Percentiles rank a stretch among this genome's conserved stretches.
These are phyloP conservation scores for Ganoderma multipileum DNA, from an alignment of 1,284 basidiomycete species.

Conservation along the genomic window DNA sequence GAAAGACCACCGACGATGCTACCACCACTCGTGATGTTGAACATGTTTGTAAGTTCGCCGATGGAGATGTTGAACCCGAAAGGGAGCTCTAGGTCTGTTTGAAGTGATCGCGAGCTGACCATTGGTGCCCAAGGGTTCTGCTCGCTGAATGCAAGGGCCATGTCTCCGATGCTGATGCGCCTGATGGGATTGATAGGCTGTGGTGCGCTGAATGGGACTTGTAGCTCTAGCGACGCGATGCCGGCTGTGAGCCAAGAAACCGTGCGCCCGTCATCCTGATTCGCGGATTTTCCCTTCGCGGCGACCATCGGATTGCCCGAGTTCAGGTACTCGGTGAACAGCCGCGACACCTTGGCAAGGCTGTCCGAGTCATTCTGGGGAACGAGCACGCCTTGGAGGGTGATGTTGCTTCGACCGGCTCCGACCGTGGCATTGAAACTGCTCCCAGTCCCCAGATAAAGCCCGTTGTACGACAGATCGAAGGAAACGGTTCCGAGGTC, in stretches of 20 bases:
- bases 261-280: constrained; percentile 56
- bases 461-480: constrained; percentile 64
- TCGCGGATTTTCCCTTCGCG: constrained; percentile 64
- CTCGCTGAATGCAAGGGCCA: constrained; percentile 66
- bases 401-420: constrained; percentile 66
- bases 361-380: constrained; percentile 57
- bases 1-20: constrained; percentile 58
- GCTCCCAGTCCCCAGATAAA: constrained; percentile 66
- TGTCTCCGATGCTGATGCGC: constrained; percentile 67
- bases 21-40: constrained; percentile 64
- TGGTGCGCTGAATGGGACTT: constrained; percentile 68
- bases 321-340: constrained; percentile 82
- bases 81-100: constrained; percentile 66
- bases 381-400: constrained; percentile 65
- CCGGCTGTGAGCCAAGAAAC: constrained; percentile 77
- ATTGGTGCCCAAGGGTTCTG: constrained; percentile 66
- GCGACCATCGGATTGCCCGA: constrained; percentile 63
- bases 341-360: constrained; percentile 60
- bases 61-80: constrained; percentile 78
- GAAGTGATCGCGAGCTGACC: constrained; percentile 64
- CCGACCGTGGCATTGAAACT: constrained; percentile 55
- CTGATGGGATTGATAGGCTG: constrained; percentile 70
- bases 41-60: constrained; percentile 69
- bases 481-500: constrained; percentile 75
- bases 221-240: constrained; percentile 60